Percentiles rank a stretch among this genome's conserved stretches.
phyloP scores from a whole-genome alignment of 306 rosid species.

The Medicago ruthenica region DNA sequence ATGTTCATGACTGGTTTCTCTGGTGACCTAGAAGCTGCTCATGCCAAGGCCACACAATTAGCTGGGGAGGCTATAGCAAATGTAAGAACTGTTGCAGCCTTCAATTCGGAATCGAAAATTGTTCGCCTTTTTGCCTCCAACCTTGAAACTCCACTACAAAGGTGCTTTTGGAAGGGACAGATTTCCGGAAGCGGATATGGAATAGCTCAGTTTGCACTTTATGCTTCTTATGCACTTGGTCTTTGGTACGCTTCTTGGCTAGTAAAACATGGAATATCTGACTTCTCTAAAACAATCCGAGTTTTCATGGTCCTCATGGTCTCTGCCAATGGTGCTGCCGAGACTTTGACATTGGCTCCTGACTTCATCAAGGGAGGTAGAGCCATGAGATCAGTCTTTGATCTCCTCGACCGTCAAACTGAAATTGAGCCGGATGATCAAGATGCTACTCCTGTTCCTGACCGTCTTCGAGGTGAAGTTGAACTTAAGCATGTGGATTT shows the following conservation, averaged over 20 bases:
- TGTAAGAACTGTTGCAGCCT: constrained; percentile 96
- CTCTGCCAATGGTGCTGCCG: constrained; percentile 99
- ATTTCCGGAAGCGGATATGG: constrained; percentile 98
- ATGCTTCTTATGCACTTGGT: constrained; percentile 96
- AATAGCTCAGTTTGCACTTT: constrained; percentile 92
- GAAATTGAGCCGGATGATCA: constrained; percentile 96
- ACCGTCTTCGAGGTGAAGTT: constrained; percentile 91
- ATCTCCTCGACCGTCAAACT: constrained; percentile 92
- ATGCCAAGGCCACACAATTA: constrained; percentile 92
- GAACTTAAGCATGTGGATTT: constrained; percentile 94
- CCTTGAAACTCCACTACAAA: constrained; percentile 77
- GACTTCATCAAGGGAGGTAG: constrained; percentile 97
- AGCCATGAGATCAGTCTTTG: constrained; percentile 95
- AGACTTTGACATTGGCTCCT: constrained; percentile 95
- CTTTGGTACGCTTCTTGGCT: constrained; percentile 99
- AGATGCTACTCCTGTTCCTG: constrained; percentile 82
- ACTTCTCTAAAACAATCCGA: constrained; percentile 88
- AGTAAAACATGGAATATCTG: constrained; percentile 94
- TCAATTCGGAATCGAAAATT: constrained; percentile 88
- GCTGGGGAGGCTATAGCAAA: constrained; percentile 99
- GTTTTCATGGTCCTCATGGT: constrained; percentile 99
- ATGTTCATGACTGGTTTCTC: constrained; percentile 99
- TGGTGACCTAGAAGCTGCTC: constrained; percentile 93
- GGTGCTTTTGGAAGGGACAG: constrained; percentile 99
- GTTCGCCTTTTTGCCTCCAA: constrained; percentile 80